phyloP scores from a whole-genome alignment of 345 rosid genomes.

The Litchi chinensis region DNA sequence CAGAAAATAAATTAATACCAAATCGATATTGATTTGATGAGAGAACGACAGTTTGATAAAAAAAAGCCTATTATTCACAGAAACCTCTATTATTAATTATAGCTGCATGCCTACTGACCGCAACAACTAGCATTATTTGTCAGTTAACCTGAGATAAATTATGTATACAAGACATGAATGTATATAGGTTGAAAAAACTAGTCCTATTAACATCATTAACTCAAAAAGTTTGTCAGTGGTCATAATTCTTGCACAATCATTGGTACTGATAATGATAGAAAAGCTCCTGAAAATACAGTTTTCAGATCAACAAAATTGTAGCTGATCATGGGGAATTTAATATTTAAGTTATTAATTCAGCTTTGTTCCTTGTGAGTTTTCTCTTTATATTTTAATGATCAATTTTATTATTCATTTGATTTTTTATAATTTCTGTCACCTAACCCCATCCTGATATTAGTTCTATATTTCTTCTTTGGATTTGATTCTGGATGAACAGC shows the following conservation, averaged over 20 bases:
- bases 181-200: constrained; percentile 5
- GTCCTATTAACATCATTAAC: constrained; percentile 32
- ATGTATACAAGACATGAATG: background rate
- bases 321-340: background rate
- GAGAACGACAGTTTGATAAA: constrained; percentile 5
- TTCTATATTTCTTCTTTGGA: background rate
- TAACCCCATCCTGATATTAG: background rate
- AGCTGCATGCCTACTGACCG: background rate
- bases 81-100: background rate
- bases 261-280: constrained; percentile 39
- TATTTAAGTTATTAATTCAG: background rate
- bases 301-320: constrained; percentile 13
- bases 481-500: background rate
- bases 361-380: background rate
- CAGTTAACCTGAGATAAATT: background rate
- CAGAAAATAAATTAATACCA: constrained; percentile 14
- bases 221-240: constrained; percentile 24
- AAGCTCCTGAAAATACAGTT: constrained; percentile 13
- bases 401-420: background rate
- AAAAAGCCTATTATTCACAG: background rate
- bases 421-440: background rate
- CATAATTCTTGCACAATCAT: constrained; percentile 22
- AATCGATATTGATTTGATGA: background rate
- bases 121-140: background rate
- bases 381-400: background rate